Evolutionary conservation across 306 rosid species (phyloP).

Genomic region (Quillaja saponaria): DNA sequence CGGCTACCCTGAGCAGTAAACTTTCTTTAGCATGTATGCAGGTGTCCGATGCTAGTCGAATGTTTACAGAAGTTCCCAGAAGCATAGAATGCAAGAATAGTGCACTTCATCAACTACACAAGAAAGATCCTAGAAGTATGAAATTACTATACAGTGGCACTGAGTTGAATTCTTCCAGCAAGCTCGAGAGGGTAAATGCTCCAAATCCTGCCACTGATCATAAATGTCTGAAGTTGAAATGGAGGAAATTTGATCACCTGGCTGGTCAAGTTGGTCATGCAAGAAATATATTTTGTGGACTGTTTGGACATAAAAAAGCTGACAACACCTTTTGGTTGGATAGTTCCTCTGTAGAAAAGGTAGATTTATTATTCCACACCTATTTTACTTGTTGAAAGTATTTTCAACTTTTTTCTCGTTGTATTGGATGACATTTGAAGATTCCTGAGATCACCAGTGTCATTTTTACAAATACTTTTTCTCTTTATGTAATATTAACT

Average conservation of each 20-base stretch:
- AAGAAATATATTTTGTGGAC: constrained; percentile 61
- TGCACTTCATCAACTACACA: constrained; percentile 33
- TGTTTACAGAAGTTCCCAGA: constrained; percentile 45
- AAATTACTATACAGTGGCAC: constrained; percentile 27
- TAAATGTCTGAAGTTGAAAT: constrained; percentile 71
- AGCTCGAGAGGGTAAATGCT: constrained; percentile 37
- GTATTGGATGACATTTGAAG: too few species aligned
- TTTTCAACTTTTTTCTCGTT: too few species aligned
- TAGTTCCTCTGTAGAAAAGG: constrained; percentile 94
- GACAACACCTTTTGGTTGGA: constrained; percentile 97
- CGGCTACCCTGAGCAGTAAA: constrained; percentile 52
- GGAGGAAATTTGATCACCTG: constrained; percentile 75
- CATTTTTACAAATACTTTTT: too few species aligned
- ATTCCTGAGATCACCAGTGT: too few species aligned
- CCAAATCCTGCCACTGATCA: constrained; percentile 45
- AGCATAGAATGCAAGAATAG: constrained; percentile 35
- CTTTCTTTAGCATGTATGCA: constrained; percentile 63
- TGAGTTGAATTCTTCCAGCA: constrained; percentile 34
- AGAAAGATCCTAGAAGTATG: constrained; percentile 34
- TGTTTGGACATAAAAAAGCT: constrained; percentile 76
- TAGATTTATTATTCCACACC: too few species aligned
- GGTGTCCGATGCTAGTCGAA: constrained; percentile 48
- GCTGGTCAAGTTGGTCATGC: constrained; percentile 87
- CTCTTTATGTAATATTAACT: too few species aligned
- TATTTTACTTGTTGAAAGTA: too few species aligned